phyloP scores from a whole-genome alignment of 441 rosid species.

The Jatropha podagrica region DNA sequence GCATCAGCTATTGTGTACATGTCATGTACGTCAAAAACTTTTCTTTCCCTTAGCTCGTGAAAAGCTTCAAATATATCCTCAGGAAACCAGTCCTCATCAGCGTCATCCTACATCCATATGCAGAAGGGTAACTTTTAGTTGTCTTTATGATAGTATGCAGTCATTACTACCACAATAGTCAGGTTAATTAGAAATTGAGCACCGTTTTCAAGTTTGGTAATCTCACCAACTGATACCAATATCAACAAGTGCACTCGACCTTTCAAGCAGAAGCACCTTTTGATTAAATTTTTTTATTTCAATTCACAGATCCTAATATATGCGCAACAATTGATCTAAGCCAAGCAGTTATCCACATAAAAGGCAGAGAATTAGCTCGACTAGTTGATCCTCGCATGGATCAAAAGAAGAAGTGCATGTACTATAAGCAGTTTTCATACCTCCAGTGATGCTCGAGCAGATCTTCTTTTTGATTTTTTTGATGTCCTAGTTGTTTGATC shows the following conservation, averaged over 20 bases:
- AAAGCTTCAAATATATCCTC: slow-evolving; percentile 78
- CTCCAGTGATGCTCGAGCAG: slow-evolving; percentile 66
- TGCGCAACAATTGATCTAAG: background rate
- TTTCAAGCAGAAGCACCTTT: background rate
- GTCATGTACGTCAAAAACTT: slow-evolving; percentile 72
- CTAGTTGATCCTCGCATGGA: background rate
- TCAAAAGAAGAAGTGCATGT: background rate
- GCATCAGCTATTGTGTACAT: slow-evolving; percentile 97
- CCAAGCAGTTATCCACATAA: background rate
- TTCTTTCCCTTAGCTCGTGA: slow-evolving; percentile 81
- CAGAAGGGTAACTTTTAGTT: slow-evolving; percentile 9
- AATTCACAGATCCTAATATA: background rate
- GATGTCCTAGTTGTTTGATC: slow-evolving; percentile 49
- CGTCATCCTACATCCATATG: slow-evolving; percentile 63
- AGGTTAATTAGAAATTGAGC: background rate
- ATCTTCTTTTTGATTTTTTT: slow-evolving; percentile 68
- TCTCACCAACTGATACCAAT: background rate
- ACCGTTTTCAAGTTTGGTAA: background rate
- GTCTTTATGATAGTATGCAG: background rate
- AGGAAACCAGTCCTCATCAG: slow-evolving; percentile 93
- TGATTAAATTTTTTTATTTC: slow-evolving; percentile 6
- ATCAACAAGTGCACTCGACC: background rate
- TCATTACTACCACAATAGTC: background rate
- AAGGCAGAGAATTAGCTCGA: background rate
- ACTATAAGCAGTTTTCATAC: slow-evolving; percentile 30